Evolutionary conservation across 2,329 filamentous ascomycete species (phyloP).

Genomic region (Chaetomiaceae sp.): DNA sequence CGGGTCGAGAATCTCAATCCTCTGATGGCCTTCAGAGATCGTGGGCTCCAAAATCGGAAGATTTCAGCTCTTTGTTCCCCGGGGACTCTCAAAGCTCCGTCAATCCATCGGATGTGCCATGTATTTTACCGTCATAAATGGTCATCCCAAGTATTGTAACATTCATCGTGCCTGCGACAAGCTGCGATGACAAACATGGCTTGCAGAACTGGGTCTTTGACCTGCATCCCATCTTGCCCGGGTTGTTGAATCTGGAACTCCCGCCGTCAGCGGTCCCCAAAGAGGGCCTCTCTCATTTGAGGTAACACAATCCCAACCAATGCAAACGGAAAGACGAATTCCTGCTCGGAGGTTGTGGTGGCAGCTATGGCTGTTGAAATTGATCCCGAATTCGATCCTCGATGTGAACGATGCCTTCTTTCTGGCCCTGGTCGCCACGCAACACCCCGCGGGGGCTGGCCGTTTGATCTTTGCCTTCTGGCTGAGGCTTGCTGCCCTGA

Average conservation of each 20-base stretch:
- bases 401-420: too few relatives aligned
- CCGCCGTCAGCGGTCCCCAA: neutral
- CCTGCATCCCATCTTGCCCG: slow-evolving; percentile 5
- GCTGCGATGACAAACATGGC: slow-evolving; percentile 2
- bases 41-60: too few relatives aligned
- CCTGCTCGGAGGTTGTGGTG: too few relatives aligned
- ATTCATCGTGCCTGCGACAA: neutral
- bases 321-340: neutral
- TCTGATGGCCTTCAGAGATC: too few relatives aligned
- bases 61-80: too few relatives aligned
- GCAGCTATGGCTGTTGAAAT: too few relatives aligned
- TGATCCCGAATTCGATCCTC: too few relatives aligned
- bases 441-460: slow-evolving; percentile 2
- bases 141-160: neutral
- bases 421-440: neutral
- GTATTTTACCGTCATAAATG: too few relatives aligned
- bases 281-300: neutral
- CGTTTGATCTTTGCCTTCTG: slow-evolving; percentile 16
- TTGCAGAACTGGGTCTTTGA: neutral
- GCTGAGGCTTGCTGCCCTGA: slow-evolving; percentile 13
- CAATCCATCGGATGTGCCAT: too few relatives aligned
- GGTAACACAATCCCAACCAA: neutral
- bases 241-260: neutral
- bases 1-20: too few relatives aligned
- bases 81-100: too few relatives aligned